Percentiles rank a stretch among this genome's conserved stretches.
Evolutionary conservation across 805 yeast species (phyloP).

Genomic region (Lachancea mirantina): DNA sequence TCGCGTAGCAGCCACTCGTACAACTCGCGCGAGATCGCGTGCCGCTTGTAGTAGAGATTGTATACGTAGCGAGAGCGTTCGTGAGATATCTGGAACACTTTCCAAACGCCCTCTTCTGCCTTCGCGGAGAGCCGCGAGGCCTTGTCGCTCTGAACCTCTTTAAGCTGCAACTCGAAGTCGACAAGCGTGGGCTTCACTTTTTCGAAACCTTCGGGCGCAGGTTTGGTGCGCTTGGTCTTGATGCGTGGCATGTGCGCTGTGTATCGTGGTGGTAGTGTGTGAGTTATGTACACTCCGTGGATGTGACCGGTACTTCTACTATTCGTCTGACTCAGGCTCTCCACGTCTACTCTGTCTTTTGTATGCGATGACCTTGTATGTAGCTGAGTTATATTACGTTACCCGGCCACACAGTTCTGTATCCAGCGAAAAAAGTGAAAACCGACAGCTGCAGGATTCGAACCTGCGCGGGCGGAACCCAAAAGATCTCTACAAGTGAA

Average conservation of each 20-base stretch:
- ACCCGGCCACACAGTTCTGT: too few species aligned
- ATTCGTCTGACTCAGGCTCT: too few species aligned
- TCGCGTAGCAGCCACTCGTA: conserved; percentile 69
- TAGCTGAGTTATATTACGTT: too few species aligned
- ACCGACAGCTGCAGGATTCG: conserved; percentile 72
- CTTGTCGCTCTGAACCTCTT: conserved; percentile 40
- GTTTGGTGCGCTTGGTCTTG: conserved; percentile 26
- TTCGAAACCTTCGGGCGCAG: conserved; percentile 69
- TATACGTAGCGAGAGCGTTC: conserved; percentile 71
- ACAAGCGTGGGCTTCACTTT: conserved; percentile 59
- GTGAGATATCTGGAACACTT: conserved; percentile 61
- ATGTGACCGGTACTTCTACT: too few species aligned
- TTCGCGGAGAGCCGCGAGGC: conserved; percentile 38
- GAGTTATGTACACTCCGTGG: too few species aligned
- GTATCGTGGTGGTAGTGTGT: too few species aligned
- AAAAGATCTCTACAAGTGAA: conserved; percentile 41
- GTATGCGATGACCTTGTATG: too few species aligned
- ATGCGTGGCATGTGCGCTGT: conserved; percentile 19
- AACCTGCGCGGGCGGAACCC: conserved; percentile 78
- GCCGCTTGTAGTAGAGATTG: conserved; percentile 62
- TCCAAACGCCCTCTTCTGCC: conserved; percentile 61
- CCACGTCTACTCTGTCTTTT: too few species aligned
- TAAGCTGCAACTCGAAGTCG: conserved; percentile 52
- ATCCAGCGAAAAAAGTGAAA: too few species aligned
- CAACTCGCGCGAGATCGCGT: conserved; percentile 56